phyloP scores from a whole-genome alignment of 2,329 filamentous ascomycete genomes.

The Lecanicillium sp. region DNA sequence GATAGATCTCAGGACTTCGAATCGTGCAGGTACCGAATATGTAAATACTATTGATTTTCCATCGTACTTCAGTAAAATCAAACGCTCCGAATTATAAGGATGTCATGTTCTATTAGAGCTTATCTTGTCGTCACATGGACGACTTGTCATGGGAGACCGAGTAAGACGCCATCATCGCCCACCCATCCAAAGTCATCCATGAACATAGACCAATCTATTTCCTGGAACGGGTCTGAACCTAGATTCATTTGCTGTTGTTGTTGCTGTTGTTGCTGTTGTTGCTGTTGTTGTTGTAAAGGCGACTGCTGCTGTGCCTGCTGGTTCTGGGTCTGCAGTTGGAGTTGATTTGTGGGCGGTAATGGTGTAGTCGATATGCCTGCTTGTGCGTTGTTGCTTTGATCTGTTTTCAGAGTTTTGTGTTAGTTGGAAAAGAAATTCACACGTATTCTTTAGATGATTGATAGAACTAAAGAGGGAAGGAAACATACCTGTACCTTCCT shows the following conservation, averaged over 20 bases:
- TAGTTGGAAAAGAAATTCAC: too few relatives aligned
- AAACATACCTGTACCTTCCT: conserved; percentile 17
- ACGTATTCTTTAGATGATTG: not conserved
- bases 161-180: conserved; percentile 20
- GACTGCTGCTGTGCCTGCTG: not conserved
- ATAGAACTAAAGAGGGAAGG: not conserved
- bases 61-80: too few relatives aligned
- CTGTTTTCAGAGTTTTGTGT: not conserved
- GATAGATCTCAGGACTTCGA: too few relatives aligned
- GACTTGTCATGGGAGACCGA: conserved; percentile 17
- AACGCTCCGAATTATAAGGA: too few relatives aligned
- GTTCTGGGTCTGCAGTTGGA: too few relatives aligned
- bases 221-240: conserved; percentile 28
- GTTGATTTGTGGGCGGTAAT: too few relatives aligned
- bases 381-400: not conserved
- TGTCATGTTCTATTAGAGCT: too few relatives aligned
- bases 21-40: too few relatives aligned
- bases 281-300: not conserved
- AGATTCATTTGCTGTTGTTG: conserved; percentile 4
- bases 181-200: conserved; percentile 43
- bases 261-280: conserved; percentile 13
- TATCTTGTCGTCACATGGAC: not conserved
- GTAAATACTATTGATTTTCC: too few relatives aligned
- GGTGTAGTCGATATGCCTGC: too few relatives aligned
- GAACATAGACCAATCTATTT: conserved; percentile 41